Evolutionary conservation across 257 asterid species (phyloP), one percentile per base, ranked within the genome.

Genomic region (Knoxia roxburghii): DNA sequence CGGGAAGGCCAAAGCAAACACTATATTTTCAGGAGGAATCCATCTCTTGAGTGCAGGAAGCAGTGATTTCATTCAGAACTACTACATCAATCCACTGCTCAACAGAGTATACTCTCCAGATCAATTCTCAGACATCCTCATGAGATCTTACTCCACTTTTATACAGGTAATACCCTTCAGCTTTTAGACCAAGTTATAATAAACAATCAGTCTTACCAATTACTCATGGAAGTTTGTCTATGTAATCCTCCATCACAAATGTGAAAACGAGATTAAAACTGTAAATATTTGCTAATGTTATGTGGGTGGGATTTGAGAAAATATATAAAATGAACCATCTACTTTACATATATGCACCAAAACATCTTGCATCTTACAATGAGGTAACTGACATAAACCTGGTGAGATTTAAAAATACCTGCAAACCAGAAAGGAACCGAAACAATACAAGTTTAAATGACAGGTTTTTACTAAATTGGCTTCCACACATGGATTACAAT

Each of bases 1-100:
- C 0, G 96, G 96, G 33, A 73, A 68, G 73, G 73, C 66, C 13
- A 79, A 71, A 53, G 95, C 91, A 2, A 73, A 81, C 40, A 67
- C 52, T n/a, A 82, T 86, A 33, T 76, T 90, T 64, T 83, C 96
- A 26, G 82, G 87, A 33, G 92, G 85, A 58, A 81, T 90, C 60
- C 88, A 90, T 58, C 83, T 90, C 40, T 30, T 88, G 63, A 90
- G 93, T 62, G 96, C 96, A 12, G 96, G 96, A n/a, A 88, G 85
- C 84, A 90, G 95, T 64, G 97, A 88, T 73, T 88, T 84, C 77
- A 73, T 88, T 15, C 96, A 88, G 78, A 88, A 90, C 69, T 88
- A 86, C 72, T 83, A 90, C 82, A 79, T 86, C 20, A 82, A 84
- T 54, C 90, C 93, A 2, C 15, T 90, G 11, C 85, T 88, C 71